phyloP scores from a whole-genome alignment of 139 green algal species.

The Coccomyxa sp. region DNA sequence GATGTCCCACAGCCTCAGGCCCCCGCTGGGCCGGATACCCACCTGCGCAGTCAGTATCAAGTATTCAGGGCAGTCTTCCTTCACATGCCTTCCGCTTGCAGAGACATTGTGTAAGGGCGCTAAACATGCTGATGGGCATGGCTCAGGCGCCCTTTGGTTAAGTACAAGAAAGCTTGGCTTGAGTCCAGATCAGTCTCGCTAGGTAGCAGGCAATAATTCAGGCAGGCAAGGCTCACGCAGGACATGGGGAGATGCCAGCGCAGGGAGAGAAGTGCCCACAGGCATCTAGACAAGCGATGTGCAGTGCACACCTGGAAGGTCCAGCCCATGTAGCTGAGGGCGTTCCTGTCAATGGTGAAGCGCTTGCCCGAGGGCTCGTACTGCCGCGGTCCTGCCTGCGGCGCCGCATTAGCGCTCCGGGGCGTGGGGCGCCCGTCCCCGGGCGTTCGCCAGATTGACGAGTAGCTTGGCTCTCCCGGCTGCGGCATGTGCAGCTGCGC shows the following conservation, averaged over 20 bases:
- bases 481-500: background rate
- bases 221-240: no score
- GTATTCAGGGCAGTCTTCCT: no score
- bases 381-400: background rate
- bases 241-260: no score
- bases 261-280: no score
- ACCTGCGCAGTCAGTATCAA: background rate
- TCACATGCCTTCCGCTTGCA: no score
- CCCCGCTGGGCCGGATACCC: background rate
- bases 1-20: background rate
- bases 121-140: background rate
- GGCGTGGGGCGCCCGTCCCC: background rate
- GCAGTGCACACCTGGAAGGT: background rate
- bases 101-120: no score
- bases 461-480: background rate
- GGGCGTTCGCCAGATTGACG: background rate
- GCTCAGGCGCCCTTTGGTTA: background rate
- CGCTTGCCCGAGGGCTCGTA: background rate
- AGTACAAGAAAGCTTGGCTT: background rate
- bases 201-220: no score
- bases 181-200: background rate
- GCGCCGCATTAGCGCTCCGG: background rate
- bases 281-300: background rate
- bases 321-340: background rate
- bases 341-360: conserved; percentile 2